Conservation (phyloP, 805 yeast species). For the Candida chilensis region DNA sequence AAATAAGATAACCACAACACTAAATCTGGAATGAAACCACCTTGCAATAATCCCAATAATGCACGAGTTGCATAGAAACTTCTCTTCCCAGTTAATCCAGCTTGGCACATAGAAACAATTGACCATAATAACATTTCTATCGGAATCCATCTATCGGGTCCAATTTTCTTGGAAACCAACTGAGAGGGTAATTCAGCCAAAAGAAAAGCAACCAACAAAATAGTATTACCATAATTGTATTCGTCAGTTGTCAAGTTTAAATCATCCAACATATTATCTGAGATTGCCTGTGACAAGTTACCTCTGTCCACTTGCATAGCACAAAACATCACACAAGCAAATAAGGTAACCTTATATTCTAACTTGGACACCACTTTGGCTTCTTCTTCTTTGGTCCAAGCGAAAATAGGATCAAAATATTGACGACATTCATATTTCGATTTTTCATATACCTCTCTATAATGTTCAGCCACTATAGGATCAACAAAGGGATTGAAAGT, state of each 20-base stretch:
- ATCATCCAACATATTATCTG: conserved; percentile 15
- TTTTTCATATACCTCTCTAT: conserved; percentile 15
- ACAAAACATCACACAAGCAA: conserved; percentile 12
- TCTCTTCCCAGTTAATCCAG: conserved; percentile 5
- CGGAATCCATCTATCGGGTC: conserved; percentile 11
- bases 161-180: conserved; percentile 3
- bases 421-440: conserved; percentile 20
- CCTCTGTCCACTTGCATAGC: conserved; percentile 15
- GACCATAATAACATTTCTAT: conserved; percentile 11
- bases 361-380: conserved; percentile 9
- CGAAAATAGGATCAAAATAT: conserved; percentile 20
- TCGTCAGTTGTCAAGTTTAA: conserved; percentile 17
- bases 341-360: conserved; percentile 12
- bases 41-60: conserved; percentile 9
- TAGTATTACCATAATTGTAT: conserved; percentile 19
- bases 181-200: conserved; percentile 11
- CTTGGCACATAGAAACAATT: conserved; percentile 7
- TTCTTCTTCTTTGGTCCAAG: conserved; percentile 22
- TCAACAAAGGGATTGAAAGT: conserved; percentile 16
- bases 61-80: conserved; percentile 8
- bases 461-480: conserved; percentile 17
- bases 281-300: conserved; percentile 12
- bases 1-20: conserved; percentile 9
- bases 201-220: conserved; percentile 17
- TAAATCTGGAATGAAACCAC: conserved; percentile 13